A percentile compares a stretch with the other conserved stretches of the same genome.
phyloP scores from a whole-genome alignment of 2,329 filamentous ascomycete species.

The Aspergillus transmontanensis region DNA sequence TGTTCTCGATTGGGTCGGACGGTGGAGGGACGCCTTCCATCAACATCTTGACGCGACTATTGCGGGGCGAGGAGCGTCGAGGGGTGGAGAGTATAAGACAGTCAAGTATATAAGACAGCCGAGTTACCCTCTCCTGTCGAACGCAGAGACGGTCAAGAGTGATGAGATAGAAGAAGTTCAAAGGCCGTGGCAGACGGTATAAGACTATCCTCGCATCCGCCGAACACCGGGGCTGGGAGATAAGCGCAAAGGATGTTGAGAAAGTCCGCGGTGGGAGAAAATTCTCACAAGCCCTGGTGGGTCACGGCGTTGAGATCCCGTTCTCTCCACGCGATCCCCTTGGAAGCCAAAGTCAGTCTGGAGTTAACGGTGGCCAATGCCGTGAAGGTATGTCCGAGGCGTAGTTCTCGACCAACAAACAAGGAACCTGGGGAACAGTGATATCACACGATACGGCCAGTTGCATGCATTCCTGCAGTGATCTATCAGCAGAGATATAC shows the following conservation, averaged over 20 bases:
- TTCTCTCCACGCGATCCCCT: conserved; percentile 3
- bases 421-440: not conserved
- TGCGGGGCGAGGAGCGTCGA: not conserved
- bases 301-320: conserved; percentile 3
- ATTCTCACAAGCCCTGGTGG: conserved; percentile 5
- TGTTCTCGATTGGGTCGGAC: conserved; percentile 17
- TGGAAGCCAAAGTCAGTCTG: not conserved
- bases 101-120: not conserved
- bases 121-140: not conserved
- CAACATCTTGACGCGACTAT: conserved; percentile 5
- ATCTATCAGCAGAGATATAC: not conserved
- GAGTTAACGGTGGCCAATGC: conserved; percentile 2
- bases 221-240: not conserved
- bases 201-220: not conserved
- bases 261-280: conserved; percentile 5
- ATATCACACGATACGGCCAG: conserved; percentile 1
- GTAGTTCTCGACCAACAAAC: not conserved
- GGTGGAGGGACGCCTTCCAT: conserved; percentile 13
- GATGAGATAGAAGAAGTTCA: not conserved
- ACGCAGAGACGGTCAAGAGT: not conserved
- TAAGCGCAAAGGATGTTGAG: not conserved
- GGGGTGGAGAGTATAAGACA: not conserved
- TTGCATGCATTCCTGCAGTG: not conserved
- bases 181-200: not conserved
- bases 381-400: not conserved